Conservation (phyloP, 2,329 filamentous ascomycete species). For the Neopestalotiopsis sp. region DNA sequence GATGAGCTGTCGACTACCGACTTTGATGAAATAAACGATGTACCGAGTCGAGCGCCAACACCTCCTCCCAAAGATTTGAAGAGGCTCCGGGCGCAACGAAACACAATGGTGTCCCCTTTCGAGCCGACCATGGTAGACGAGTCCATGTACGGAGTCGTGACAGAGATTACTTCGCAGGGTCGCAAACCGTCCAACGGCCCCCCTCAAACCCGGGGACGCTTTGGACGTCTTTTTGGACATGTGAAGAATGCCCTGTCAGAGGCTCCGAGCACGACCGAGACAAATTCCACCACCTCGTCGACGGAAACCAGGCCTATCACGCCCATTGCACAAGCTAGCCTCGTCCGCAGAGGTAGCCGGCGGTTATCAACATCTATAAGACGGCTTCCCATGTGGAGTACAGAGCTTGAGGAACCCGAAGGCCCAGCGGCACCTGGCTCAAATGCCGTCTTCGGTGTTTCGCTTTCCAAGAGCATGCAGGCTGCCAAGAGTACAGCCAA, state of each 20-base stretch:
- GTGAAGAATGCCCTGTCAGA: constrained; percentile 33
- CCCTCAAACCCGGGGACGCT: constrained; percentile 9
- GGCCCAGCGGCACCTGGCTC: constrained; percentile 26
- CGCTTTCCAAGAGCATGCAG: constrained; percentile 45
- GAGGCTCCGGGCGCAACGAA: constrained; percentile 33
- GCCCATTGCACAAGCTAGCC: constrained; percentile 35
- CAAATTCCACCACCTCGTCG: constrained; percentile 31
- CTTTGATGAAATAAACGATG: constrained; percentile 9
- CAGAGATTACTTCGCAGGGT: constrained; percentile 31
- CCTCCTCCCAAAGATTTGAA: constrained; percentile 39
- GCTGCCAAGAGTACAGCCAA: constrained; percentile 45
- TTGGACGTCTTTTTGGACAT: constrained; percentile 33
- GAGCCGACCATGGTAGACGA: constrained; percentile 25
- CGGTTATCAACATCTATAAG: constrained; percentile 40
- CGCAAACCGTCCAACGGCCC: constrained; percentile 13
- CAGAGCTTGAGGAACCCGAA: constrained; percentile 34
- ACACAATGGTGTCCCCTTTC: constrained; percentile 32
- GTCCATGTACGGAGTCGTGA: constrained; percentile 30
- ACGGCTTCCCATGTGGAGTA: constrained; percentile 38
- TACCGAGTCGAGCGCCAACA: constrained; percentile 37
- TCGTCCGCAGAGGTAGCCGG: constrained; percentile 35
- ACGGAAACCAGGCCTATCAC: constrained; percentile 29
- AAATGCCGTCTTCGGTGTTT: constrained; percentile 45
- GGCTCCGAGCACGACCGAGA: constrained; percentile 24
- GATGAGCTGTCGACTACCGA: not conserved